Evolutionary conservation across 352 stramenopile species (phyloP).

Genomic region (Phytophthora kernoviae): DNA sequence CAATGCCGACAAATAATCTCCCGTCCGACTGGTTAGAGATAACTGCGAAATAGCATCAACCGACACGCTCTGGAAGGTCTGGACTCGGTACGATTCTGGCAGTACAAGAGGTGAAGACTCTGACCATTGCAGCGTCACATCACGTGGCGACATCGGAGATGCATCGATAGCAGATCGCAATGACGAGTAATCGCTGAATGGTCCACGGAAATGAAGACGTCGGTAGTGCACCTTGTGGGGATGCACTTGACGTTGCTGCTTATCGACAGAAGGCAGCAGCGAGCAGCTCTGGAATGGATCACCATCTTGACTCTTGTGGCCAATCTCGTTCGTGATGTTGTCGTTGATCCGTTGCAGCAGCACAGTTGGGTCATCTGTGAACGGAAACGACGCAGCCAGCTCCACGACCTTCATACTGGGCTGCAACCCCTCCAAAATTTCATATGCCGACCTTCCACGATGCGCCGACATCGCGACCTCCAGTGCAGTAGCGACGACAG

Average conservation of each 20-base stretch:
- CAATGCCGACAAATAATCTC: constrained; percentile 49
- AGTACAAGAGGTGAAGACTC: constrained; percentile 25
- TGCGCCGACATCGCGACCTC: constrained; percentile 56
- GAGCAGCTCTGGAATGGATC: constrained; percentile 38
- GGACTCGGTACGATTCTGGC: constrained; percentile 27
- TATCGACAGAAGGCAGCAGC: constrained; percentile 44
- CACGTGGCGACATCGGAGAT: constrained; percentile 25
- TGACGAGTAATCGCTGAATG: constrained; percentile 33
- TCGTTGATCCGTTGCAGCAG: constrained; percentile 35
- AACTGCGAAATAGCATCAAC: constrained; percentile 59
- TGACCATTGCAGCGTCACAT: constrained; percentile 51
- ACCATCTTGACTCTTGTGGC: constrained; percentile 4
- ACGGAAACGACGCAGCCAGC: constrained; percentile 51
- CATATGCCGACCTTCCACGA: constrained; percentile 35
- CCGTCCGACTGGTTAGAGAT: constrained; percentile 42
- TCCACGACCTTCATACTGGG: constrained; percentile 66
- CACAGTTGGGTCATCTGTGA: constrained; percentile 29
- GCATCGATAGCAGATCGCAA: constrained; percentile 36
- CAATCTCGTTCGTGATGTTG: constrained; percentile 21
- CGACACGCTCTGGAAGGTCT: constrained; percentile 20
- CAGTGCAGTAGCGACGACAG: constrained; percentile 56
- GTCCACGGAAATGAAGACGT: constrained; percentile 53
- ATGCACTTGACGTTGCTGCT: constrained; percentile 2
- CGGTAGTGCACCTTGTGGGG: constrained; percentile 40
- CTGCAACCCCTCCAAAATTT: constrained; percentile 50